Evolutionary conservation across 768 basidiomycete species (phyloP).

Genomic region (Suillus subluteus): DNA sequence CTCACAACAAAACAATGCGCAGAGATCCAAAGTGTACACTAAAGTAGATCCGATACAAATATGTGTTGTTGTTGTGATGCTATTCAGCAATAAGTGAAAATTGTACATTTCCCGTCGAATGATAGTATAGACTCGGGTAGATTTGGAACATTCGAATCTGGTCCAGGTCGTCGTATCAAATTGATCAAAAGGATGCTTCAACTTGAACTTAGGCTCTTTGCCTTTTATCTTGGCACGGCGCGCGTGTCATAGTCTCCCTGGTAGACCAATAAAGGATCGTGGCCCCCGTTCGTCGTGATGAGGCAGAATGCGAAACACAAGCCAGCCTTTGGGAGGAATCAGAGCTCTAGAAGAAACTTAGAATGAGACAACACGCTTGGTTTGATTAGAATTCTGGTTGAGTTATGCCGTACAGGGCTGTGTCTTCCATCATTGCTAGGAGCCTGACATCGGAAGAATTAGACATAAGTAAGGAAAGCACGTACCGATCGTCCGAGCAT

Average conservation of each 20-base stretch:
- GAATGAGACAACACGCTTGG: constrained; percentile 78
- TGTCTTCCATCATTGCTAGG: not conserved
- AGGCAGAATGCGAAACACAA: not conserved
- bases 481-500: not conserved
- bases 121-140: not conserved
- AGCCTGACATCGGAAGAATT: not conserved
- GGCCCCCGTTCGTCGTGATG: not conserved
- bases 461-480: not conserved
- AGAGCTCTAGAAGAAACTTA: constrained; percentile 63
- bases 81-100: no score
- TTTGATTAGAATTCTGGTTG: constrained; percentile 32
- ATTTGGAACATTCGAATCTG: not conserved
- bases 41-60: no score
- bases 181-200: not conserved
- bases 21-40: no score
- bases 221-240: not conserved
- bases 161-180: not conserved
- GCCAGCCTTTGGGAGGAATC: constrained; percentile 50
- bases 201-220: constrained; percentile 2
- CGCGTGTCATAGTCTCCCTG: not conserved
- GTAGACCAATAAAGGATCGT: not conserved
- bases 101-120: no score
- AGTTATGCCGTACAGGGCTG: not conserved
- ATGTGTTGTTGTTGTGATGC: no score
- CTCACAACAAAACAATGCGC: no score